These are phyloP conservation scores for Entrophospora sp. DNA, from an alignment of 192 early-diverging fungal genomes.

Conservation along the genomic window DNA sequence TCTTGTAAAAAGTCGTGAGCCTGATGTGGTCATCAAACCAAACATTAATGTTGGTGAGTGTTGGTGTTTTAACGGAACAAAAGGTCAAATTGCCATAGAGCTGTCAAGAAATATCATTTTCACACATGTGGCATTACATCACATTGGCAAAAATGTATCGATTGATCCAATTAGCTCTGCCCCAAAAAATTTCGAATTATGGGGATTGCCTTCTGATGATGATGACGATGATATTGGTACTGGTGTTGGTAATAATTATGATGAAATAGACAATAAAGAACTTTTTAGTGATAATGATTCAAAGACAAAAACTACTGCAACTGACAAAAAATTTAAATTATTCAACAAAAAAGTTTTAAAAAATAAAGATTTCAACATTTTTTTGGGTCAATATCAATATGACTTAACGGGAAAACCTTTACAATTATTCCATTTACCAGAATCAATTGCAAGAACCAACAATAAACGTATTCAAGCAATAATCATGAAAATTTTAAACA, in stretches of 20 bases:
- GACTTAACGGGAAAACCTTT: neutral
- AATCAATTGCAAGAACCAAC: neutral
- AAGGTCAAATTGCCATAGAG: slow-evolving; percentile 9
- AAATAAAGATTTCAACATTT: neutral
- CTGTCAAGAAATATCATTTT: neutral
- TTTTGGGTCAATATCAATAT: slow-evolving; percentile 1
- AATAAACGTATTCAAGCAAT: neutral
- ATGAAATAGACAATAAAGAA: too few species aligned
- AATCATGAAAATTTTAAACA: neutral
- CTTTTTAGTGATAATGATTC: too few species aligned
- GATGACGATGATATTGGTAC: neutral
- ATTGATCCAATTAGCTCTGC: slow-evolving; percentile 4
- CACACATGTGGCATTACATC: neutral
- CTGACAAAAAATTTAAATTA: neutral
- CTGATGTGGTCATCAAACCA: neutral
- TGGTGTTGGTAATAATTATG: neutral
- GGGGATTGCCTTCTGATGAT: too few species aligned
- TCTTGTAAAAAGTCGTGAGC: neutral
- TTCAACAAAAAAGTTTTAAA: neutral
- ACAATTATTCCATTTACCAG: neutral
- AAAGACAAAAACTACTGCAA: neutral
- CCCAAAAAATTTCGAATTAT: slow-evolving; percentile 17
- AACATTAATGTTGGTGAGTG: slow-evolving; percentile 8
- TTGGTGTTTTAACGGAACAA: slow-evolving; percentile 8
- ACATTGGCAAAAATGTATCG: neutral